Base-by-base conservation (phyloP, 257 asterid genomes). In the Scutellaria minor region DNA sequence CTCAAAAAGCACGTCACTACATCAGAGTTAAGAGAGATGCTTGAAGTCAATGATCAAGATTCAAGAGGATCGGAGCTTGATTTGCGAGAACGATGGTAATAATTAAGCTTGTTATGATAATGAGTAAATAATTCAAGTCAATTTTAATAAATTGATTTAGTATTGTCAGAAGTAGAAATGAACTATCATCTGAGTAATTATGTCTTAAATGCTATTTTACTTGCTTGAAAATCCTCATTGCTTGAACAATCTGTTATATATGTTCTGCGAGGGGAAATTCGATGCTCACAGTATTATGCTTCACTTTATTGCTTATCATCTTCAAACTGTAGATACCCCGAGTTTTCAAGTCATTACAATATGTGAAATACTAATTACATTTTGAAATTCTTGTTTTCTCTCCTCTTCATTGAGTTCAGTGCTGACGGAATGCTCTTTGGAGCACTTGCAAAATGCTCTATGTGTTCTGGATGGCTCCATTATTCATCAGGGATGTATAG, bases 341-440 rank as follows among this genome's bases (percentile, higher is more conserved):
- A 48, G 31, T 61, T 45, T 74, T 57, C 14, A 20, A 14, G 40
- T 71, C 71, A 22, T 60, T 57, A 42, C 42, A 54, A 13, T 64
- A 37, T 48, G 15, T 41, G 31, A 3, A 45, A 61, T 46, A 9
- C 61, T 22, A 24, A 22, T 68, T 24, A 57, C 45, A 76, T 71
- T 70, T 65, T 27, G 57, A 56, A 42, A 39, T 42, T 64, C 70
- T 75, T 70, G 6, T 41, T 66, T 9, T 53, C 11, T 42, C 42
- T 52, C 60, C 56, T 63, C 62, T 59, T 40, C 56, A 37, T 51
- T 35, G 55, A 27, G 65, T 58, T 80, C 85, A 92, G 99, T 88
- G 97, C 95, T 40, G 99, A 95, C 70, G 97, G 97, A 69, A 95
- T 95, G 99, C 84, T 83, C 70, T 95, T 92, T 70, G 98, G 99